These are phyloP conservation scores for Podaxis sp. DNA, from an alignment of 768 basidiomycete genomes.

Conservation along the genomic window DNA sequence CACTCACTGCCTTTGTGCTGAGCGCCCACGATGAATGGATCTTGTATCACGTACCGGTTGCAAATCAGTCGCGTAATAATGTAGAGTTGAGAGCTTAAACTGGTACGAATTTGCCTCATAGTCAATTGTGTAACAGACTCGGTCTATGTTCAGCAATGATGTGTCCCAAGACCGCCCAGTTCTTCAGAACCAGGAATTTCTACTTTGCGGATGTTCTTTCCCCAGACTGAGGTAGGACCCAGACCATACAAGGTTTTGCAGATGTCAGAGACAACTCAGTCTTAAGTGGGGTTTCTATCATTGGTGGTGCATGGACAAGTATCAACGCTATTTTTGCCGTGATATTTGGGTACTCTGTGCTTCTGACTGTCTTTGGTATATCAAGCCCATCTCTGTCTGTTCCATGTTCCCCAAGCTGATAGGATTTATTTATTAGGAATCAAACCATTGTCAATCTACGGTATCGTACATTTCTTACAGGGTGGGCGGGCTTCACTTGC, in stretches of 20 bases:
- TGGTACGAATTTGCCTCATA: too few species aligned
- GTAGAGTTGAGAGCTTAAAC: too few species aligned
- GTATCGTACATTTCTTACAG: neutral
- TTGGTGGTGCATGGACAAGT: conserved; percentile 15
- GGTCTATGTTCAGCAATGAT: too few species aligned
- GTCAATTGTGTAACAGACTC: too few species aligned
- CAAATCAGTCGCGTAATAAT: too few species aligned
- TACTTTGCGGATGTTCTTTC: neutral
- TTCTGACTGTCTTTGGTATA: conserved; percentile 8
- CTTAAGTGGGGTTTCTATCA: conserved; percentile 6
- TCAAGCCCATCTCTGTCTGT: neutral
- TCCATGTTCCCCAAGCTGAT: neutral
- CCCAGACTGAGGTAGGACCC: neutral
- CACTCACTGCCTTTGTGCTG: too few species aligned
- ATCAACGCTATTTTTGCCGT: conserved; percentile 7
- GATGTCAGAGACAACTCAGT: conserved; percentile 10
- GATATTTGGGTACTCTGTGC: conserved; percentile 11
- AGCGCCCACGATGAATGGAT: too few species aligned
- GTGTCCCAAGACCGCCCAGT: too few species aligned
- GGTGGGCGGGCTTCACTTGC: neutral
- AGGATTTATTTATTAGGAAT: neutral
- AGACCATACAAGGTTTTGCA: neutral
- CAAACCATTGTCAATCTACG: conserved; percentile 5
- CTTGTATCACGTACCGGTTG: too few species aligned
- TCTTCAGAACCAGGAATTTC: neutral